Percentiles rank a stretch among this genome's conserved stretches.
These are phyloP conservation scores for Colletotrichum camelliae DNA, from an alignment of 2,329 filamentous ascomycete species.

Conservation along the genomic window DNA sequence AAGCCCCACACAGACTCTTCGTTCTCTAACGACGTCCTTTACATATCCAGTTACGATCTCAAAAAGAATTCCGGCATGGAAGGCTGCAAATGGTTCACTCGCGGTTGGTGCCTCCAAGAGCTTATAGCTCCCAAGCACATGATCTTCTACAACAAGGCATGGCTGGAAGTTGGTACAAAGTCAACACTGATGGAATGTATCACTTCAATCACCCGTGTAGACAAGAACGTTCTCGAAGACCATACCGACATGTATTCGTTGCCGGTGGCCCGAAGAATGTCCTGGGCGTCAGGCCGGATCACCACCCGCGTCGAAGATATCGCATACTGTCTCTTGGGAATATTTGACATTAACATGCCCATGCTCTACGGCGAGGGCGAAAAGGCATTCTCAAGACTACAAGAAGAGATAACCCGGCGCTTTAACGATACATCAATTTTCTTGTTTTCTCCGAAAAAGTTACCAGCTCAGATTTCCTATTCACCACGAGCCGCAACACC, in stretches of 20 bases:
- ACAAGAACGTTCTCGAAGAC: too few species aligned
- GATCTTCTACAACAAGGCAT: conserved; percentile 25
- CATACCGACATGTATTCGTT: fast-evolving
- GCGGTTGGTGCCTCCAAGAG: conserved; percentile 14
- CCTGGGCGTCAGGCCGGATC: conserved; percentile 27
- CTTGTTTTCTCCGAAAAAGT: not conserved
- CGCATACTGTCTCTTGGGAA: conserved; percentile 30
- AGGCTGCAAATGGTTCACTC: not conserved
- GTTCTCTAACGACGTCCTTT: too few species aligned
- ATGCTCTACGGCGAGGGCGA: conserved; percentile 30
- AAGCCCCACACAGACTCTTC: too few species aligned
- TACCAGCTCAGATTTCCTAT: too few species aligned
- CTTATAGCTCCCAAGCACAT: conserved; percentile 25
- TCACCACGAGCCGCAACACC: too few species aligned
- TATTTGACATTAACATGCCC: conserved; percentile 31
- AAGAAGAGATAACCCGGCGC: not conserved
- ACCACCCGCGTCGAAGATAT: conserved; percentile 26
- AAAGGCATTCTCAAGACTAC: conserved; percentile 24
- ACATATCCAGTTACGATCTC: too few species aligned
- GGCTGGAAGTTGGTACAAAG: too few species aligned
- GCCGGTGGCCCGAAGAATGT: conserved; percentile 19
- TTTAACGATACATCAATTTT: not conserved
- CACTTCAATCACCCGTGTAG: too few species aligned
- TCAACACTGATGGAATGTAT: too few species aligned
- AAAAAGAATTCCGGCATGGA: too few species aligned